Evolutionary conservation across 805 yeast species (phyloP).

Genomic region (Starmerella vaccinii): DNA sequence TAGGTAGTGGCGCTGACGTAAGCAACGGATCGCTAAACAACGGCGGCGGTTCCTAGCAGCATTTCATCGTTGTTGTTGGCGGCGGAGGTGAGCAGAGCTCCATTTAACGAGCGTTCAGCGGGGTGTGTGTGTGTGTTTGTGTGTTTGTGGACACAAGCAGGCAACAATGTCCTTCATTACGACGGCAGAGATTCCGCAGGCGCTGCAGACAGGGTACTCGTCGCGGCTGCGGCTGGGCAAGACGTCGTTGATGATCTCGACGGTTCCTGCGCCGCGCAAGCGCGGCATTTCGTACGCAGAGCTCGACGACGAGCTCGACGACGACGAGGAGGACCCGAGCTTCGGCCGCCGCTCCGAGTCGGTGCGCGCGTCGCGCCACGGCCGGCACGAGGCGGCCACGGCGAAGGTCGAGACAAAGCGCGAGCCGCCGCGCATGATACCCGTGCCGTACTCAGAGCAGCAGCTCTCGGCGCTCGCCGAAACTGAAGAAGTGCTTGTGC

Average conservation of each 20-base stretch:
- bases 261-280: slow-evolving; percentile 65
- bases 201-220: slow-evolving; percentile 61
- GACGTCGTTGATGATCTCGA: slow-evolving; percentile 61
- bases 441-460: slow-evolving; percentile 31
- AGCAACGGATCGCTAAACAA: too few species aligned
- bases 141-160: background rate
- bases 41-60: too few species aligned
- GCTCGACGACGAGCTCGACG: slow-evolving; percentile 54
- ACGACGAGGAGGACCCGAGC: slow-evolving; percentile 36
- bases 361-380: slow-evolving; percentile 10
- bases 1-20: too few species aligned
- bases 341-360: slow-evolving; percentile 20
- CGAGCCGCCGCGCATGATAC: slow-evolving; percentile 37
- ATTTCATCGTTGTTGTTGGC: too few species aligned
- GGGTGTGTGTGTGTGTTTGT: too few species aligned
- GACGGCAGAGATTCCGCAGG: slow-evolving; percentile 49
- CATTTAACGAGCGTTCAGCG: too few species aligned
- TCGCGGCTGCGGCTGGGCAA: slow-evolving; percentile 63
- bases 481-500: slow-evolving; percentile 42
- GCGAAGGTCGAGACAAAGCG: slow-evolving; percentile 29
- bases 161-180: slow-evolving; percentile 11
- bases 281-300: slow-evolving; percentile 78
- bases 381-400: slow-evolving; percentile 22
- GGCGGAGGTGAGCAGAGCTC: too few species aligned
- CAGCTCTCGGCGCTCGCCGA: slow-evolving; percentile 36